Evolutionary conservation across 108 stramenopile species (phyloP).

Genomic region (Nannochloropsis salina): DNA sequence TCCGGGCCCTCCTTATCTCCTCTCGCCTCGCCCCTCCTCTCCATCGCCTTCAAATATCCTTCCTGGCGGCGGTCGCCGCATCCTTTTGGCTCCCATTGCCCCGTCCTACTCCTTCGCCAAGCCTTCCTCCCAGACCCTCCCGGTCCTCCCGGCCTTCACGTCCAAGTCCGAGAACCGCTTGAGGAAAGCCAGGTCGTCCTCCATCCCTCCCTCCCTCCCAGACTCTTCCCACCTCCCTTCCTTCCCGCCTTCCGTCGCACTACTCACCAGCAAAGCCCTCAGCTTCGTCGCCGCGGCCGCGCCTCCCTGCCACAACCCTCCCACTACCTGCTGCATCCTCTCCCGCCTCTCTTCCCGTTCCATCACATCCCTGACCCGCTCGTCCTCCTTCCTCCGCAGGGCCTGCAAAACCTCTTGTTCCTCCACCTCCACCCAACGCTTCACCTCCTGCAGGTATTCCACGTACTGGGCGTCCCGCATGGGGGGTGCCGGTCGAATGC

Average conservation of each 20-base stretch:
- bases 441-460: not conserved
- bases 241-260: not conserved
- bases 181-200: not conserved
- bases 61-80: not conserved
- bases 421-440: constrained; percentile 11
- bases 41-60: not conserved
- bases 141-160: not conserved
- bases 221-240: not conserved
- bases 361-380: not conserved
- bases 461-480: not conserved
- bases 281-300: constrained; percentile 11
- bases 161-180: not conserved
- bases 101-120: not conserved
- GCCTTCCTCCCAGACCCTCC: not conserved
- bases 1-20: not conserved
- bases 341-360: constrained; percentile 10
- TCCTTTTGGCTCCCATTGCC: not conserved
- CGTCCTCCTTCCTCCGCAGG: constrained; percentile 1
- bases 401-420: not conserved
- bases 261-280: not conserved
- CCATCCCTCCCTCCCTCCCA: not conserved
- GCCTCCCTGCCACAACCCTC: not conserved
- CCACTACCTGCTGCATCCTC: not conserved
- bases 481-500: not conserved
- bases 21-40: not conserved